phyloP scores from a whole-genome alignment of 2,329 filamentous ascomycete species.

The Aspergillus melleus region DNA sequence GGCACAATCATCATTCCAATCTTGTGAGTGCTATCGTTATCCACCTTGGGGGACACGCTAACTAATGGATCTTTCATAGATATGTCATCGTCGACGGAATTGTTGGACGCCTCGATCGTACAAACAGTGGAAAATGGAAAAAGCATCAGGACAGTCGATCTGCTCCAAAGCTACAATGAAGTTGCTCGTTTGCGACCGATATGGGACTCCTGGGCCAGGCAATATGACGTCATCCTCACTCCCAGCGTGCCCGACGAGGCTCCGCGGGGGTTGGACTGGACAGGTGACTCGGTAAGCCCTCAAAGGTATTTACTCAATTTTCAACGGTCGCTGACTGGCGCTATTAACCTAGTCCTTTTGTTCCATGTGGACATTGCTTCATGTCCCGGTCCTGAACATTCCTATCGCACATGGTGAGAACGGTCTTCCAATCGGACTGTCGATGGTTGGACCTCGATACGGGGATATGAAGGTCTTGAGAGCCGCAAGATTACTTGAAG shows the following conservation, averaged over 20 bases:
- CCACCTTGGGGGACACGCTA: background rate
- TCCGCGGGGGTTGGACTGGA: slow-evolving; percentile 54
- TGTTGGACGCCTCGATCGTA: background rate
- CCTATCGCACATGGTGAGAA: slow-evolving; percentile 61
- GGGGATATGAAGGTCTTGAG: slow-evolving; percentile 30
- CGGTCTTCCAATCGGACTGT: slow-evolving; percentile 61
- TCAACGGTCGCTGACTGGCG: background rate
- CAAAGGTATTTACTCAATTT: background rate
- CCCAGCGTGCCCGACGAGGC: slow-evolving; percentile 63
- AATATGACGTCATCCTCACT: slow-evolving; percentile 57
- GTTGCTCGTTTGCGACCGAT: background rate
- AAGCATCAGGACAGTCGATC: background rate
- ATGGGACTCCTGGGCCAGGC: background rate
- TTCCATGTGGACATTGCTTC: slow-evolving; percentile 43
- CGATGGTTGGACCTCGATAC: slow-evolving; percentile 51
- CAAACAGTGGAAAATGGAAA: background rate
- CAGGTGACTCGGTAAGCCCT: slow-evolving; percentile 50
- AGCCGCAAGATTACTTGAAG: background rate
- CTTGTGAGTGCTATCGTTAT: background rate
- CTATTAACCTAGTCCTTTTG: slow-evolving; percentile 7
- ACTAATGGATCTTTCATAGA: too few relatives aligned
- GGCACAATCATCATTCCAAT: background rate
- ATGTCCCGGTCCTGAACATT: slow-evolving; percentile 64
- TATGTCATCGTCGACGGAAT: background rate
- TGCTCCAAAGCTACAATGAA: background rate